Percentiles rank a stretch among this genome's conserved stretches.
phyloP scores from a whole-genome alignment of 1,284 basidiomycete genomes.

The Puccinia polysora region DNA sequence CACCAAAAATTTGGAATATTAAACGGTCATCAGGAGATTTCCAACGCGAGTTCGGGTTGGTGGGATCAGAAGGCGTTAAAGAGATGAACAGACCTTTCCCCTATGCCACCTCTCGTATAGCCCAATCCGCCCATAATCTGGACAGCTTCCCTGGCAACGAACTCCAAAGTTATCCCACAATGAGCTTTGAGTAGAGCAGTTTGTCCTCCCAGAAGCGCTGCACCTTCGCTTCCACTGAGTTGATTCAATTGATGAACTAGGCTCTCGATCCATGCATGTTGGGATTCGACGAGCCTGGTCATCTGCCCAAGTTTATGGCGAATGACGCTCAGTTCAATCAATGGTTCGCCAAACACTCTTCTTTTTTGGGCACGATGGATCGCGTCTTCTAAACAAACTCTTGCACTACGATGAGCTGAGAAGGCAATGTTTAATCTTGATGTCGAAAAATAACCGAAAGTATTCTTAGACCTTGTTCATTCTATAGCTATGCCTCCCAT shows the following conservation, averaged over 20 bases:
- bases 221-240: conserved; percentile 44
- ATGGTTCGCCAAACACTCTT: conserved; percentile 26
- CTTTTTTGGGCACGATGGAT: conserved; percentile 20
- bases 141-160: conserved; percentile 44
- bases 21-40: not conserved
- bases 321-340: conserved; percentile 36
- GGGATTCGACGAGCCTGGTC: conserved; percentile 13
- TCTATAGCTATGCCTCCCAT: no score
- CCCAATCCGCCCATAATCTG: conserved; percentile 44
- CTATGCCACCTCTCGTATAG: conserved; percentile 34
- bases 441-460: not conserved
- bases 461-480: no score
- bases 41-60: not conserved
- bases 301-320: conserved; percentile 27
- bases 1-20: not conserved
- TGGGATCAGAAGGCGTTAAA: not conserved
- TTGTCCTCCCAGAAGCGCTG: conserved; percentile 47
- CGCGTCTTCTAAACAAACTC: conserved; percentile 45
- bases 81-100: conserved; percentile 25
- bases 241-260: conserved; percentile 45
- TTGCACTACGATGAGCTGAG: conserved; percentile 28
- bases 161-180: conserved; percentile 46
- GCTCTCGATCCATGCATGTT: conserved; percentile 44
- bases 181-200: conserved; percentile 51
- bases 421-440: conserved; percentile 38